Base-by-base conservation (phyloP, 2,329 filamentous ascomycete genomes). In the Talaromyces sp. region DNA sequence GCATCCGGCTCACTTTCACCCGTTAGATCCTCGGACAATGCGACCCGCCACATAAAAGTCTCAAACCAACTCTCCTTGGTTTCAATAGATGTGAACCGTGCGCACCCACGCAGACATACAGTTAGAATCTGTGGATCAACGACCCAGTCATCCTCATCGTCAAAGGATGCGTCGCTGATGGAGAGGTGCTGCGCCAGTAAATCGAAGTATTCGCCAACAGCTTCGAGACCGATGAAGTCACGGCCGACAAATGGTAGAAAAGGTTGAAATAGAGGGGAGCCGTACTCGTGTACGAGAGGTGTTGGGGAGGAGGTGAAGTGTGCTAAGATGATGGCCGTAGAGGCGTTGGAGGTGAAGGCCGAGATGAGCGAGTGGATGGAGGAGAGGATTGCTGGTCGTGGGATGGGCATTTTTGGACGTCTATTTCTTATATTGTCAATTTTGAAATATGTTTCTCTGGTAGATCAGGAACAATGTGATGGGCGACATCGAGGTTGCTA, bases 171-270 rank as follows among this genome's bases (percentile, higher is more conserved):
- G 10, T 74, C 69, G 35, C 75, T 68, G 64, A 79, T 77, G 1
- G 65, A 64, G 10, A 81, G 70, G 11, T 67, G 61, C 4, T 74
- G 67, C 2, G 68, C 66, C 6, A 81, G 47, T 0, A 77, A 47
- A 9, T 73, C 68, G 64, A 81, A 81, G 68, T 81, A 81, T 17
- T 70, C 65, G 33, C 64, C 63, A 10, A 80, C 64, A 0, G 76
- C 78, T 13, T 74, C 70, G 4, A 61, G 61, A 43, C 79, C 79
- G 13, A 69, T 74, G 68, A 79, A 81, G n/a, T 73, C 70, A 15
- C 77, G 77, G 37, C 79, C 79, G 3, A 81, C 70, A 69, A 80
- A 81, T 2, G 79, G 79, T 3, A 78, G 76, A 22, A 80, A 71
- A n/a, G 70, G 60, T 1, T 62, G 64, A 9, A 66, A 35, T 1